phyloP scores from a whole-genome alignment of 768 basidiomycete genomes.

The Pholiota microspora region DNA sequence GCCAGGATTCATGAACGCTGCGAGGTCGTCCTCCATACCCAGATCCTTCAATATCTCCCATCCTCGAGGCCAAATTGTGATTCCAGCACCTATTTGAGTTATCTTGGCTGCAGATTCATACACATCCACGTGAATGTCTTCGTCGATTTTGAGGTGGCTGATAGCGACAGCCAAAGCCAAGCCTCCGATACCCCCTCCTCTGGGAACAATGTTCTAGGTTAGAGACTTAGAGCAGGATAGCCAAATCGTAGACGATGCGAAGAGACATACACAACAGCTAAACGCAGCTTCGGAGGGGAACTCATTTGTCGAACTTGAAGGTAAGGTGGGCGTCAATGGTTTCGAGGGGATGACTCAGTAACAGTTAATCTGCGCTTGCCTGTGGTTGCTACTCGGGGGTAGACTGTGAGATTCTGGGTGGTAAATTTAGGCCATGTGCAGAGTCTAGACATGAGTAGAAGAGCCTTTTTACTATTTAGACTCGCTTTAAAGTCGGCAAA shows the following conservation, averaged over 20 bases:
- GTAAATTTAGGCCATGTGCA: no score
- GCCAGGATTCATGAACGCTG: neutral
- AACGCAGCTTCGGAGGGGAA: neutral
- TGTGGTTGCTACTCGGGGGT: no score
- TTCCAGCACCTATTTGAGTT: conserved; percentile 43
- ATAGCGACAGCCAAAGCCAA: conserved; percentile 23
- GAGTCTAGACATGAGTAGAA: no score
- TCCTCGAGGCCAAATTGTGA: conserved; percentile 39
- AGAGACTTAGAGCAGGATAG: no score
- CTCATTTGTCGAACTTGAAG: neutral
- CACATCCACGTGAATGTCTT: conserved; percentile 35
- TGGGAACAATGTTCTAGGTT: conserved; percentile 1
- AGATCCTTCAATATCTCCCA: conserved; percentile 40
- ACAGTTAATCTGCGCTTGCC: no score
- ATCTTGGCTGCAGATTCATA: conserved; percentile 42
- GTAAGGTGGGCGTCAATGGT: no score
- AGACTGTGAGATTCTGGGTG: no score
- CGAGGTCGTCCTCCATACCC: conserved; percentile 26
- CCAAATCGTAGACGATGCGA: neutral
- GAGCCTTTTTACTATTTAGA: no score
- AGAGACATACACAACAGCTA: conserved; percentile 1
- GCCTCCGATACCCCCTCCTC: conserved; percentile 34
- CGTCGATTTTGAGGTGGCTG: conserved; percentile 1
- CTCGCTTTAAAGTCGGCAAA: no score
- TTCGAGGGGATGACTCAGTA: no score